Percentiles rank a stretch among this genome's conserved stretches.
phyloP scores from a whole-genome alignment of 768 basidiomycete genomes.

The Lactarius vividus region DNA sequence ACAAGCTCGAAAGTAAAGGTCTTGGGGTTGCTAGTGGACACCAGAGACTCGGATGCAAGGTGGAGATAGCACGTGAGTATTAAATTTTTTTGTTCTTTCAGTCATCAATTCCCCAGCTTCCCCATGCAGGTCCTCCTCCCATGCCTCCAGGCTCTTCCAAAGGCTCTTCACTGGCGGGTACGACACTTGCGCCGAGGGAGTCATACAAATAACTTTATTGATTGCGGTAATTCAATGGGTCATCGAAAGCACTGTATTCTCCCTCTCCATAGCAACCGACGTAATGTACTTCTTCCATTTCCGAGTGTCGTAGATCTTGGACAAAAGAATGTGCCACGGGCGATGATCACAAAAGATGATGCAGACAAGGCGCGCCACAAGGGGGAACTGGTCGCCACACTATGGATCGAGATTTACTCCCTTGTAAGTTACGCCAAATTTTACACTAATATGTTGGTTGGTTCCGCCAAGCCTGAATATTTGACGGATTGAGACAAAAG shows the following conservation, averaged over 20 bases:
- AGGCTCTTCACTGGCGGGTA: too few relatives aligned
- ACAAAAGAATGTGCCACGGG: neutral
- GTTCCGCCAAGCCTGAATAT: neutral
- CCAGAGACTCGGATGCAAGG: neutral
- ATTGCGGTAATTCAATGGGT: neutral
- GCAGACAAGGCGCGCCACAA: neutral
- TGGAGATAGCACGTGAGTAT: neutral
- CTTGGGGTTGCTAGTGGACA: neutral
- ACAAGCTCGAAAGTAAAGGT: too few relatives aligned
- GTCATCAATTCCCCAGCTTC: too few relatives aligned
- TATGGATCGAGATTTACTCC: neutral
- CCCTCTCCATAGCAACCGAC: neutral
- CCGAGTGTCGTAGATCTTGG: neutral
- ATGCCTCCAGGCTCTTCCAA: too few relatives aligned
- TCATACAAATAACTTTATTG: neutral
- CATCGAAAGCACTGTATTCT: neutral
- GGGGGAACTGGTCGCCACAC: neutral
- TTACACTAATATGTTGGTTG: neutral
- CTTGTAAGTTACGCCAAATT: too few relatives aligned
- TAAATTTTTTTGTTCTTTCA: too few relatives aligned
- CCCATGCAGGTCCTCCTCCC: neutral
- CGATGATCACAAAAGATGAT: neutral
- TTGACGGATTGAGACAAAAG: neutral
- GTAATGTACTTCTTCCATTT: neutral
- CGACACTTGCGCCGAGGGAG: neutral